Base-by-base conservation (phyloP, 2,329 filamentous ascomycete genomes). In the Fusarium succisae region DNA sequence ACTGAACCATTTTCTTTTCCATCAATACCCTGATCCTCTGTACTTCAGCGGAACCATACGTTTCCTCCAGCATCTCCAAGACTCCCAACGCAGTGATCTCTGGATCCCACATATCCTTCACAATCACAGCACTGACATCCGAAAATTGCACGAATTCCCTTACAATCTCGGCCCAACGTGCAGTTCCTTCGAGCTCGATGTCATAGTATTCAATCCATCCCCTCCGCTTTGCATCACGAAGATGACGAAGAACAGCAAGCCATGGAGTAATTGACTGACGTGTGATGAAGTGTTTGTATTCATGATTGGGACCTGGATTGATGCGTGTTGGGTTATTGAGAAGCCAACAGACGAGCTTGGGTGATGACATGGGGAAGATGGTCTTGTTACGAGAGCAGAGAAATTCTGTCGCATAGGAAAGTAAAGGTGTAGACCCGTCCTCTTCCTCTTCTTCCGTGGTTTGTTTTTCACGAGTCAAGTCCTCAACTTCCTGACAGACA, bases 361-460 rank as follows among this genome's bases (percentile, higher is more conserved):
- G 51, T 3, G 62, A 67, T 11, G 64, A 67, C 10, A 24, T 5
- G 10, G 62, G 64, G n/a, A 67, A 67, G 10, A 67, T 66, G 17
- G 62, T 67, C 9, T 66, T 67, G 38, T 45, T 67, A 8, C 64
- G 61, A 26, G 64, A 66, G 13, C 62, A 67, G n/a, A 67, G 32
- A 8, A 66, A 66, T 15, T 67, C 62, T 28, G 62, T 66, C 15
- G 64, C 51, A 13, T 67, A 67, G 17, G 61, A 66, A 3, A 67
- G 39, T 22, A 67, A 37, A 3, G 64, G 64, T 1, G 44, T 45
- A 18, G 62, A 20, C 1, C 62, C 62, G 6, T 45, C n/a, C 3
- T 39, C 26, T 14, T 28, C 20, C 6, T 66, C n/a, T 5, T 20
- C 37, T 10, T 30, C n/a, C 6, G 35, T 32, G 3, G 28, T 6